A percentile compares a stretch with the other conserved stretches of the same genome.
Evolutionary conservation across 2,329 filamentous ascomycete genomes (phyloP).

Genomic region (Nothopassalora personata): DNA sequence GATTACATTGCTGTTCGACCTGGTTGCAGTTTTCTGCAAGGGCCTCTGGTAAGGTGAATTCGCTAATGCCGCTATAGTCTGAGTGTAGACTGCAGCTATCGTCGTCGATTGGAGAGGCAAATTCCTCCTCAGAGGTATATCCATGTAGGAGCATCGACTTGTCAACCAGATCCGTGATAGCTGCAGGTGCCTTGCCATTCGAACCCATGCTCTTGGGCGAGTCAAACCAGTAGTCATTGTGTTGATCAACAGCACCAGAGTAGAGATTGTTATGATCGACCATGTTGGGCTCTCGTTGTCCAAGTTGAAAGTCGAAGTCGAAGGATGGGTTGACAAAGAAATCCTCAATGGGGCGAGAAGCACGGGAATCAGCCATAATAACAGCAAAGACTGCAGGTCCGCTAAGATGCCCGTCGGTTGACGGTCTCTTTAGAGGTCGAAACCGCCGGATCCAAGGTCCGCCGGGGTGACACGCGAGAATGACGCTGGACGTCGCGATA

Average conservation of each 20-base stretch:
- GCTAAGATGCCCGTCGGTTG: background rate
- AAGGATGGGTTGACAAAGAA: slow-evolving; percentile 21
- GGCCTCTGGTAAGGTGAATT: slow-evolving; percentile 19
- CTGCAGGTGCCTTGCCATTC: slow-evolving; percentile 3
- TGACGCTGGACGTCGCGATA: slow-evolving; percentile 20
- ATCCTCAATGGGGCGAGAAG: slow-evolving; percentile 18
- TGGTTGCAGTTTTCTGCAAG: slow-evolving; percentile 19
- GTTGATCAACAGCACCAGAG: background rate
- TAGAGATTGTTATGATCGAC: slow-evolving; percentile 5
- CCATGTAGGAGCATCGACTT: slow-evolving; percentile 16
- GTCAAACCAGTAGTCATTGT: background rate
- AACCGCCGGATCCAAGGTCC: slow-evolving; percentile 3
- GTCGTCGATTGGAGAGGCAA: slow-evolving; percentile 23
- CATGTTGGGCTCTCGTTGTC: slow-evolving; percentile 1
- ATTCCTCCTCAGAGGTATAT: slow-evolving; percentile 31
- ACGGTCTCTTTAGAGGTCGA: slow-evolving; percentile 3
- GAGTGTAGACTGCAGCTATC: slow-evolving; percentile 22
- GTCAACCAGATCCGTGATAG: slow-evolving; percentile 8
- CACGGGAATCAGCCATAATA: slow-evolving; percentile 11
- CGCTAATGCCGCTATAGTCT: slow-evolving; percentile 7
- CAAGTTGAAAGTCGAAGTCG: slow-evolving; percentile 3
- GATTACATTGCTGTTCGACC: slow-evolving; percentile 23
- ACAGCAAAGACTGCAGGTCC: background rate
- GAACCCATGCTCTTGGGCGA: background rate
- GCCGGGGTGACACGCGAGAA: slow-evolving; percentile 15